Evolutionary conservation across 2,329 filamentous ascomycete genomes (phyloP).

Genomic region (Fusarium heterosporum): DNA sequence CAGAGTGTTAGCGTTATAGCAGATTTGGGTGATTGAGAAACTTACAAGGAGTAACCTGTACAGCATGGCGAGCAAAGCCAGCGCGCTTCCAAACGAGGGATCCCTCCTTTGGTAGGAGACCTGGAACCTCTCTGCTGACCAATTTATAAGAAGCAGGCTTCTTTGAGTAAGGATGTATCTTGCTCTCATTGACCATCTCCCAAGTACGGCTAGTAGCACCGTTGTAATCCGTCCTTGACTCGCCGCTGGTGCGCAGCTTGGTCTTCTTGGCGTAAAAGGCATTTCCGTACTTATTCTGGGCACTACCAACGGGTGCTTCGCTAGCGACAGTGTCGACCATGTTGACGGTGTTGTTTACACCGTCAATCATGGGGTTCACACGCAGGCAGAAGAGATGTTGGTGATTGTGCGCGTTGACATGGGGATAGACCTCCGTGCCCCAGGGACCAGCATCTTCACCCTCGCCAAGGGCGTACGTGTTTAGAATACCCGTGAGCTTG

Average conservation of each 20-base stretch:
- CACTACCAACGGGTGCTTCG: slow-evolving; percentile 79
- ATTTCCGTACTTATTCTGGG: slow-evolving; percentile 89
- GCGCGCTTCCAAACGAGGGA: slow-evolving; percentile 90
- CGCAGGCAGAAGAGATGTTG: slow-evolving; percentile 95
- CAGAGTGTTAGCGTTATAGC: background rate
- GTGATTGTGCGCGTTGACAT: slow-evolving; percentile 93
- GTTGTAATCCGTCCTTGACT: slow-evolving; percentile 83
- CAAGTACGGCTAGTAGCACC: slow-evolving; percentile 83
- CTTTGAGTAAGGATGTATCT: slow-evolving; percentile 85
- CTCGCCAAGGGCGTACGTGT: slow-evolving; percentile 85
- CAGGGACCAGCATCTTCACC: slow-evolving; percentile 86
- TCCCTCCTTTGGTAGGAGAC: slow-evolving; percentile 81
- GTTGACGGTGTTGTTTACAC: slow-evolving; percentile 85
- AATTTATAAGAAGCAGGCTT: slow-evolving; percentile 91
- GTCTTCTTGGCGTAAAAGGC: slow-evolving; percentile 89
- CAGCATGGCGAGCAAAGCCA: slow-evolving; percentile 85
- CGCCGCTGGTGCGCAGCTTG: slow-evolving; percentile 76
- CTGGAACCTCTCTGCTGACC: slow-evolving; percentile 85
- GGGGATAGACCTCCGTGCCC: slow-evolving; percentile 87
- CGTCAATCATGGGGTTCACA: slow-evolving; percentile 88
- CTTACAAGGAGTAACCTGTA: slow-evolving; percentile 91
- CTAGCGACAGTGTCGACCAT: slow-evolving; percentile 80
- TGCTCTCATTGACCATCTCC: slow-evolving; percentile 89
- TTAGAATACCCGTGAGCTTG: slow-evolving; percentile 90
- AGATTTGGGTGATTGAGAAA: background rate